Base-by-base conservation (phyloP, 2,329 filamentous ascomycete species). In the Graphilbum fragrans region DNA sequence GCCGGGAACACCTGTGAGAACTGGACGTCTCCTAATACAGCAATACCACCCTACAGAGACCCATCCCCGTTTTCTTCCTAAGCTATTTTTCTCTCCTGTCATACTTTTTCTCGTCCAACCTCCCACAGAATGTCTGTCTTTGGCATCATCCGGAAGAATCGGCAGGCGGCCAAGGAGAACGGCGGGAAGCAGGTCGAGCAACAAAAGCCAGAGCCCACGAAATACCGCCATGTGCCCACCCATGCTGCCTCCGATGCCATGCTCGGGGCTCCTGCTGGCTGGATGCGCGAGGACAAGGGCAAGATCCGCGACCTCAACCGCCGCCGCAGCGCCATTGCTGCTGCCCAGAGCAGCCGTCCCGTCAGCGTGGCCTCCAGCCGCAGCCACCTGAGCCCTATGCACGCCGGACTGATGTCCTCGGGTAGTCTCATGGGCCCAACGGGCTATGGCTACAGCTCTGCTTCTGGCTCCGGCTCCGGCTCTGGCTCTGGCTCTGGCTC, bases 161-260 rank as follows among this genome's bases (percentile, higher is more conserved):
- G 68, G 44, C 66, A 72, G 52, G 67, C 72, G 41, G 69, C 72
- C 47, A 74, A 77, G 54, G 66, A 75, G 38, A 62, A 68, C 44
- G 70, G 63, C 32, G 60, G 63, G 35, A 69, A 71, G 51, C 53
- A 64, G 45, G 63, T 58, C 34, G 66, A 69, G 49, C 65, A 69
- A 49, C 58, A 65, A 32, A 66, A 69, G 39, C 53, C 58, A 18
- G 12, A 34, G 7, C 32, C 36, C 14, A 47, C 58, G n/a, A 63
- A 69, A 12, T 80, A 80, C 56, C 69, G 61, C 40, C 76, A 80
- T 52, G 57, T 76, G 18, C 74, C 75, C n/a, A 77, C 64, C 14
- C 77, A 81, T 52, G 76, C 76, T 22, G 72, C 72, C 36, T 54
- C 64, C 12, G 75, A 80, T 55, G 73, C 75, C 35, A 57, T 78